Evolutionary conservation across 345 rosid genomes (phyloP), one percentile per base, ranked within the genome.

Genomic region (Eucalyptus decipiens): DNA sequence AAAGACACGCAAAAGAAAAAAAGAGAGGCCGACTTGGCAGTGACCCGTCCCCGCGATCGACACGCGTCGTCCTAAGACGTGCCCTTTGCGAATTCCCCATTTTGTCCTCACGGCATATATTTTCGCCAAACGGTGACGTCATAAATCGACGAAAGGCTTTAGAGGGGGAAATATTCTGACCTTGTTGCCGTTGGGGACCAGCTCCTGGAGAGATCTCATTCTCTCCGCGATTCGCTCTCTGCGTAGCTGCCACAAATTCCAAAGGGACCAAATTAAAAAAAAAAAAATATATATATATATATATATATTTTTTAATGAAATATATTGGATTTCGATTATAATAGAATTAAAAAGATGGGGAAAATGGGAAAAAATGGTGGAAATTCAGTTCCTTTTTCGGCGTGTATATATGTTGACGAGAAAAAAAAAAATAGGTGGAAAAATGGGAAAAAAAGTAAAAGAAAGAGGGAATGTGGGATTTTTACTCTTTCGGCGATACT

Each of bases 221-320:
- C 99, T 93, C 91, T 98, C 99, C 83, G 99, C 99, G 86, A 98
- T 98, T 90, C 99, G 94, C 89, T 97, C 99, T 62, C 99, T 95
- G 72, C 99, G 96, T 72, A 97, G 90, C 99, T 98, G 97, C 54
- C 48, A 23, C 21, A 86, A 86, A 56, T 23, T 88, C 37, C 24
- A 37, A 34, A 34, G 26, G 42, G 3, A 67, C 6, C 9, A n/a
- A 67, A n/a, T 15, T 17, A 9, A 58, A 12, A 16, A 7, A 87
- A 58, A 58, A 10, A 52, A 10, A 15, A 1, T n/a, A n/a, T n/a
- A n/a, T n/a, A n/a, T n/a, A n/a, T n/a, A n/a, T n/a, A n/a, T n/a
- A n/a, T n/a, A n/a, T n/a, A 7, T 9, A 37, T 13, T 52, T 42
- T 45, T 67, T 87, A 23, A 11, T 13, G 24, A 51, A 51, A 80